Evolutionary conservation across 768 basidiomycete species (phyloP).

Genomic region (Lactarius quietus): DNA sequence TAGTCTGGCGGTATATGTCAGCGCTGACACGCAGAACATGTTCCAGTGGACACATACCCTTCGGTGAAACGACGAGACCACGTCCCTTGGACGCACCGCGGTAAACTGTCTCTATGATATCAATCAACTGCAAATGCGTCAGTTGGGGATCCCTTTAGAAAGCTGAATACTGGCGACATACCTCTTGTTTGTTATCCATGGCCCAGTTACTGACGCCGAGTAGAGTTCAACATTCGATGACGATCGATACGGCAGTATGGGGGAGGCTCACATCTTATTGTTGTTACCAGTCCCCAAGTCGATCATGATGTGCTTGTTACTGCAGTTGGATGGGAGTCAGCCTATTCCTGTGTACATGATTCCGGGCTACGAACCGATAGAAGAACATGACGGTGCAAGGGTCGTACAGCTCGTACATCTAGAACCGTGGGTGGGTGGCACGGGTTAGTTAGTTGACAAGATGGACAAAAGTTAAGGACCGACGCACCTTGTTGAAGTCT

Average conservation of each 20-base stretch:
- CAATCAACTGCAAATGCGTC: slow-evolving; percentile 58
- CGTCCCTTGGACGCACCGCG: slow-evolving; percentile 96
- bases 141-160: neutral
- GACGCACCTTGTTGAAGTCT: slow-evolving; percentile 92
- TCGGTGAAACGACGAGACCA: slow-evolving; percentile 95
- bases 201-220: slow-evolving; percentile 80
- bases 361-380: slow-evolving; percentile 60
- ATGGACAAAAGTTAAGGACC: neutral
- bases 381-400: slow-evolving; percentile 98
- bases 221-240: slow-evolving; percentile 6
- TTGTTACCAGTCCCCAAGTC: slow-evolving; percentile 99
- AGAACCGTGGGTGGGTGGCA: neutral
- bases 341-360: neutral
- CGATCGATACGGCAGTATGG: neutral
- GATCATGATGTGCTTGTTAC: slow-evolving; percentile 99
- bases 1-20: slow-evolving; percentile 51
- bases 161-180: slow-evolving; percentile 34
- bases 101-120: slow-evolving; percentile 98
- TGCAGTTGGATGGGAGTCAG: slow-evolving; percentile 34
- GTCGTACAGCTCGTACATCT: slow-evolving; percentile 99
- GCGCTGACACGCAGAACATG: neutral
- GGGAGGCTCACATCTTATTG: slow-evolving; percentile 84
- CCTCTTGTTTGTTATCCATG: slow-evolving; percentile 98
- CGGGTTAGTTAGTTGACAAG: neutral
- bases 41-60: slow-evolving; percentile 51